These are phyloP conservation scores for Auricularia heimuer DNA, from an alignment of 768 basidiomycete species.

Conservation along the genomic window DNA sequence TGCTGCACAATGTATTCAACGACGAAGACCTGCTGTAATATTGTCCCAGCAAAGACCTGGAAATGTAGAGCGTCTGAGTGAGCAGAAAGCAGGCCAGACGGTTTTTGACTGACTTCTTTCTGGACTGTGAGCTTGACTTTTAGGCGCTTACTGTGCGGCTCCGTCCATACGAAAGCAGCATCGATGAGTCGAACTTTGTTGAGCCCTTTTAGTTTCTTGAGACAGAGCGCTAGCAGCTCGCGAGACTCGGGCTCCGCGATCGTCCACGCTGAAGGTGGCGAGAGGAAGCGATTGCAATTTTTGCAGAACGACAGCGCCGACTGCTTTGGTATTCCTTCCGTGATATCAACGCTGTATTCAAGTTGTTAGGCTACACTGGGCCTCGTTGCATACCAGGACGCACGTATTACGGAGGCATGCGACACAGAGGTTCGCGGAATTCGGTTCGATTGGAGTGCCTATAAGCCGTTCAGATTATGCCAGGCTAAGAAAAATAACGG, in stretches of 20 bases:
- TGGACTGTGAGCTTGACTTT: slow-evolving; percentile 93
- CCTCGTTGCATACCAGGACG: slow-evolving; percentile 16
- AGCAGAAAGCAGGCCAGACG: neutral
- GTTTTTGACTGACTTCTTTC: slow-evolving; percentile 65
- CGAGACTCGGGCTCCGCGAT: slow-evolving; percentile 82
- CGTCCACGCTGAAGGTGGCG: slow-evolving; percentile 82
- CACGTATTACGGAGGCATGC: slow-evolving; percentile 81
- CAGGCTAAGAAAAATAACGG: slow-evolving; percentile 5
- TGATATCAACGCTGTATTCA: slow-evolving; percentile 74
- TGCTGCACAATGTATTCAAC: slow-evolving; percentile 92
- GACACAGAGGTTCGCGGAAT: slow-evolving; percentile 88
- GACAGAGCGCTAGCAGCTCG: slow-evolving; percentile 86
- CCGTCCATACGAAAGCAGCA: slow-evolving; percentile 98
- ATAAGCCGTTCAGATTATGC: slow-evolving; percentile 5
- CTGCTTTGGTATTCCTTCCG: slow-evolving; percentile 95
- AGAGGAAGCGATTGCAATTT: slow-evolving; percentile 92
- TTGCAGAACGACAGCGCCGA: slow-evolving; percentile 87
- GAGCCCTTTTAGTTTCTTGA: slow-evolving; percentile 90
- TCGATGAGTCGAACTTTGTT: slow-evolving; percentile 95
- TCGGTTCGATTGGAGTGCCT: slow-evolving; percentile 83
- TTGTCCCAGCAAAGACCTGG: slow-evolving; percentile 85
- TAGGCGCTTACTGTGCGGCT: slow-evolving; percentile 91
- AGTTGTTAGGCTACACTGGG: no score
- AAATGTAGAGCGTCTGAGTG: slow-evolving; percentile 1
- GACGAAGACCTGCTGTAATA: slow-evolving; percentile 96